These are phyloP conservation scores for Lenzites betulinus DNA, from an alignment of 768 basidiomycete species.

Conservation along the genomic window DNA sequence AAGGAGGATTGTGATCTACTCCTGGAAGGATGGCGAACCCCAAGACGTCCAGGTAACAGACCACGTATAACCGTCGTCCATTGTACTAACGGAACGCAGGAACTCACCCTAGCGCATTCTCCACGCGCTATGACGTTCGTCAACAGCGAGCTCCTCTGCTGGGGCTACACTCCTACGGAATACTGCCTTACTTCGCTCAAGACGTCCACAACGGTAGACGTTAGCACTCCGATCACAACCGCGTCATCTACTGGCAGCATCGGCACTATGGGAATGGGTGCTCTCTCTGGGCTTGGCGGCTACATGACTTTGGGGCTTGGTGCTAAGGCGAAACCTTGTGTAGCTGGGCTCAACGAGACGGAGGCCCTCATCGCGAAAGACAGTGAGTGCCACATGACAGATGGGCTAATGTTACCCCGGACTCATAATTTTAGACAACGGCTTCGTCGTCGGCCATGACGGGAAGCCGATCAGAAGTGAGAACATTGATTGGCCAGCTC, in stretches of 20 bases:
- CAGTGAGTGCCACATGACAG: conserved; percentile 49
- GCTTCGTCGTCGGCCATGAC: conserved; percentile 62
- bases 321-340: conserved; percentile 67
- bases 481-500: conserved; percentile 71
- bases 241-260: conserved; percentile 43
- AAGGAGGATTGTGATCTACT: conserved; percentile 81
- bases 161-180: conserved; percentile 81
- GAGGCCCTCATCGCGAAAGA: conserved; percentile 80
- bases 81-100: conserved; percentile 46
- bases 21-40: conserved; percentile 83
- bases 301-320: conserved; percentile 87
- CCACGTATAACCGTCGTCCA: neutral
- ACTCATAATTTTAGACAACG: conserved; percentile 53
- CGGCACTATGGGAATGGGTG: conserved; percentile 61
- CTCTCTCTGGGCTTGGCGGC: conserved; percentile 75
- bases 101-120: conserved; percentile 83
- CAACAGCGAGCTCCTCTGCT: conserved; percentile 57
- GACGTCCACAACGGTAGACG: conserved; percentile 56
- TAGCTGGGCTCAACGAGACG: conserved; percentile 53
- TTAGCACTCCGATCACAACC: conserved; percentile 43
- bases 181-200: conserved; percentile 72
- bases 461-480: conserved; percentile 52
- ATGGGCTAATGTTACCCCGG: neutral
- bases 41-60: conserved; percentile 64
- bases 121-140: conserved; percentile 84